Percentiles rank a stretch among this genome's conserved stretches.
Conservation (phyloP, 495 filamentous ascomycete species). For the Aspergillus funiculosus region DNA sequence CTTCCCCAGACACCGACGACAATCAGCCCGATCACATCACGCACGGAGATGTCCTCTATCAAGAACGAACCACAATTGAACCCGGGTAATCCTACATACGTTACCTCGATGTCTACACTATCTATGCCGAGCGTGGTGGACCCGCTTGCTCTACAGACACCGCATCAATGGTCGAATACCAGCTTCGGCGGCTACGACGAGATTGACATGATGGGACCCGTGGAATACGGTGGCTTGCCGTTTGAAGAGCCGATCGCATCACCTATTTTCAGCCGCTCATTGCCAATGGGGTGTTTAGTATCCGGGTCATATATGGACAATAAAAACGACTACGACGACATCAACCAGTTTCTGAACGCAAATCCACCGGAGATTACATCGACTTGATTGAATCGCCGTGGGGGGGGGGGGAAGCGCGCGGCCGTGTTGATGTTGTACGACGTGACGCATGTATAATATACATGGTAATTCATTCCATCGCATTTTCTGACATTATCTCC, state of each 20-base stretch:
- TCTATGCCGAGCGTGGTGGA: conserved; percentile 38
- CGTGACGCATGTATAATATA: conserved; percentile 38
- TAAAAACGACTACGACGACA: conserved; percentile 38
- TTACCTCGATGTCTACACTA: conserved; percentile 24
- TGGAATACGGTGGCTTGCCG: conserved; percentile 30
- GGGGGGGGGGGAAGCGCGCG: no score
- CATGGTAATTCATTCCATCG: conserved; percentile 20
- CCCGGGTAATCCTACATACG: conserved; percentile 14
- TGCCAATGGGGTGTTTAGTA: conserved; percentile 38
- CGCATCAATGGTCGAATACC: conserved; percentile 28
- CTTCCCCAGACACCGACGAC: conserved; percentile 37
- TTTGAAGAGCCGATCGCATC: conserved; percentile 37
- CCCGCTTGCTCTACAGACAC: conserved; percentile 35
- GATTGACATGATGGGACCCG: conserved; percentile 35
- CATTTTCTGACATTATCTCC: no score
- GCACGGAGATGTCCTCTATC: conserved; percentile 18
- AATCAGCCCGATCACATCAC: conserved; percentile 30
- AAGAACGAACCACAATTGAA: conserved; percentile 31
- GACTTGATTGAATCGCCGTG: conserved; percentile 17
- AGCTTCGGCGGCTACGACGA: conserved; percentile 37
- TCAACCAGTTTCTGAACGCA: conserved; percentile 42
- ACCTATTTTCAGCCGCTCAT: conserved; percentile 37
- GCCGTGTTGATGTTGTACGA: no score
- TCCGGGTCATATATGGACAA: conserved; percentile 26
- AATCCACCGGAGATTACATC: conserved; percentile 42